phyloP scores from a whole-genome alignment of 2,329 filamentous ascomycete species.

The Aureobasidium mangrovei region DNA sequence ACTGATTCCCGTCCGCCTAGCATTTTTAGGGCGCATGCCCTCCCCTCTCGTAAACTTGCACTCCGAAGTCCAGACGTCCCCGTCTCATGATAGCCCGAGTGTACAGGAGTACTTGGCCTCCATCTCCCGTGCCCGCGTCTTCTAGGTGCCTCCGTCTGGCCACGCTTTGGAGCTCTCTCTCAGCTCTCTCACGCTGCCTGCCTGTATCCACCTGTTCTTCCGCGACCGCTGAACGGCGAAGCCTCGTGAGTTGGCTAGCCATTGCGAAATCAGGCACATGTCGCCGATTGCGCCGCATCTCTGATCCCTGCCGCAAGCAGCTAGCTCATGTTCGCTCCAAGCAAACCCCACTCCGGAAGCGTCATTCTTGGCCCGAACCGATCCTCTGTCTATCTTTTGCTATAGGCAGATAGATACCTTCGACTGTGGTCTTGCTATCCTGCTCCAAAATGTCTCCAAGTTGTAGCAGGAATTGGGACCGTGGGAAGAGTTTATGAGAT shows the following conservation, averaged over 20 bases:
- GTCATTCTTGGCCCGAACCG: conserved; percentile 11
- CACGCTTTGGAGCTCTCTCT: neutral
- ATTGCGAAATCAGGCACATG: conserved; percentile 11
- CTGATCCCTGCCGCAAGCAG: neutral
- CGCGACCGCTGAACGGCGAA: conserved; percentile 9
- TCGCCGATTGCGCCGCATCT: conserved; percentile 1
- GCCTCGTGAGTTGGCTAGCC: conserved; percentile 3
- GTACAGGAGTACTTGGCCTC: neutral
- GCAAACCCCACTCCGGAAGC: conserved; percentile 10
- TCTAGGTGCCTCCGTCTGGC: neutral
- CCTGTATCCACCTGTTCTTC: neutral
- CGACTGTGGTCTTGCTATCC: too few species aligned
- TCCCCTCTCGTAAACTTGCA: neutral
- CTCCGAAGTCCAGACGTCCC: conserved; percentile 1
- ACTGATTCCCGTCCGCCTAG: conserved; percentile 11
- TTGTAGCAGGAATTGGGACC: too few species aligned
- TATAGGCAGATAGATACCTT: neutral
- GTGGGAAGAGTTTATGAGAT: neutral
- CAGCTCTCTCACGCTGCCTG: neutral
- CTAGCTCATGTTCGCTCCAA: neutral
- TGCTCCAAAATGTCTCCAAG: too few species aligned
- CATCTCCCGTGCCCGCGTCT: neutral
- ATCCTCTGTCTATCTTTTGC: conserved; percentile 1
- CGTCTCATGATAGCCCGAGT: conserved; percentile 4
- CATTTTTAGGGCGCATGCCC: conserved; percentile 6